Percentiles rank a stretch among this genome's conserved stretches.
These are phyloP conservation scores for Euphrasia confusa DNA, from an alignment of 257 asterid genomes.

Conservation along the genomic window DNA sequence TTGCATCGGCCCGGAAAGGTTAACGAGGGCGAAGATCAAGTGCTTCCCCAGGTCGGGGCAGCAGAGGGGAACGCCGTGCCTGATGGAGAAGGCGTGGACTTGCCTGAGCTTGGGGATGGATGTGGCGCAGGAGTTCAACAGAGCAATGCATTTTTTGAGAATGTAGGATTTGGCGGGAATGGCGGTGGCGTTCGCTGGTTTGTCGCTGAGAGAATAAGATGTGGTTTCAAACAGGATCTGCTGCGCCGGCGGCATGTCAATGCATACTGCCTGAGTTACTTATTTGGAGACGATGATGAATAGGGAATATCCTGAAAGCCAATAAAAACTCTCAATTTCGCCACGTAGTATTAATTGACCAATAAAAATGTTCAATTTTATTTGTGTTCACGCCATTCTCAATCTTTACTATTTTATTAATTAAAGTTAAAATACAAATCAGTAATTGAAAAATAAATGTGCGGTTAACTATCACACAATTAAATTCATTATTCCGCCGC, in stretches of 20 bases:
- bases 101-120: constrained; percentile 52
- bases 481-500: too few species aligned
- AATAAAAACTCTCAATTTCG: too few species aligned
- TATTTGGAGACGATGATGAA: too few species aligned
- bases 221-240: constrained; percentile 16
- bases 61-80: constrained; percentile 54
- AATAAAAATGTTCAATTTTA: too few species aligned
- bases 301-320: too few species aligned
- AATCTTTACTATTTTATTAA: too few species aligned
- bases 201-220: not conserved
- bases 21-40: constrained; percentile 51
- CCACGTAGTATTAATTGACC: too few species aligned
- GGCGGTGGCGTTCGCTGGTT: not conserved
- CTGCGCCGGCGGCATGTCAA: not conserved
- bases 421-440: too few species aligned
- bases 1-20: constrained; percentile 59
- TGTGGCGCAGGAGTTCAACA: constrained; percentile 63
- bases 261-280: too few species aligned
- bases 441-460: too few species aligned
- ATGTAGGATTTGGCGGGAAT: constrained; percentile 33
- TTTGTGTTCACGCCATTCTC: too few species aligned
- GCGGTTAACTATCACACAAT: too few species aligned
- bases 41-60: constrained; percentile 60
- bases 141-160: constrained; percentile 66
- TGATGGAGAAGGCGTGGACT: constrained; percentile 67